Percentiles rank a stretch among this genome's conserved stretches.
These are phyloP conservation scores for Acer negundo DNA, from an alignment of 345 rosid species.

Conservation along the genomic window DNA sequence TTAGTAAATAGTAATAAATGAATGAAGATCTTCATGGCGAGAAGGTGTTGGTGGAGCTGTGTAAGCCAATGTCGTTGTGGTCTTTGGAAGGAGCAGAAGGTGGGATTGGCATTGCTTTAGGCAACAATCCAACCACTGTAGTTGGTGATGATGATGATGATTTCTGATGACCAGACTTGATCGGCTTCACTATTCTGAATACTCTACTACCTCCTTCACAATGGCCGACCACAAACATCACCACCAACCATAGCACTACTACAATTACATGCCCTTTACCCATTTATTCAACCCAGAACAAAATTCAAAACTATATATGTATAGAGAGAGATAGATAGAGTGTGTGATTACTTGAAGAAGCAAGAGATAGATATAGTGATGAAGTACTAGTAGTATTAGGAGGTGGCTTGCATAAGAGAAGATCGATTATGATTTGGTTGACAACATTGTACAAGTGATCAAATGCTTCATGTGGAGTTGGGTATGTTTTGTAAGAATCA, in stretches of 20 bases:
- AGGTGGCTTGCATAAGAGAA: slow-evolving; percentile 29
- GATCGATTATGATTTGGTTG: not conserved
- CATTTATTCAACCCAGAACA: slow-evolving; percentile 22
- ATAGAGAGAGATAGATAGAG: not conserved
- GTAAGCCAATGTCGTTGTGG: slow-evolving; percentile 55
- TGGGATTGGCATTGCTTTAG: slow-evolving; percentile 61
- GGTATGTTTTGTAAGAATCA: slow-evolving; percentile 5
- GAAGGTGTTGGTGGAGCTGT: slow-evolving; percentile 31
- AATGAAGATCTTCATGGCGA: slow-evolving; percentile 33
- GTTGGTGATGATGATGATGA: slow-evolving; percentile 23
- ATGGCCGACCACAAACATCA: slow-evolving; percentile 17
- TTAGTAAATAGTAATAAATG: too few species aligned
- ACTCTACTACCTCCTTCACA: slow-evolving; percentile 24
- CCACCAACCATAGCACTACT: slow-evolving; percentile 17
- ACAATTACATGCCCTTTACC: slow-evolving; percentile 22
- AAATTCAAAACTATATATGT: too few species aligned
- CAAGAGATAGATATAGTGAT: not conserved
- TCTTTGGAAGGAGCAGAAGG: slow-evolving; percentile 72
- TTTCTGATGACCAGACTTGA: slow-evolving; percentile 10
- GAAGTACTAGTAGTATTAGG: not conserved
- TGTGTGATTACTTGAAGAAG: not conserved
- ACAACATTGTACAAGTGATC: not conserved
- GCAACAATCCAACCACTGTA: slow-evolving; percentile 48
- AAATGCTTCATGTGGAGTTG: slow-evolving; percentile 5
- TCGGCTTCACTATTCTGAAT: slow-evolving; percentile 32